Base-by-base conservation (phyloP, 768 basidiomycete species). In the Naematelia aurantialba region DNA sequence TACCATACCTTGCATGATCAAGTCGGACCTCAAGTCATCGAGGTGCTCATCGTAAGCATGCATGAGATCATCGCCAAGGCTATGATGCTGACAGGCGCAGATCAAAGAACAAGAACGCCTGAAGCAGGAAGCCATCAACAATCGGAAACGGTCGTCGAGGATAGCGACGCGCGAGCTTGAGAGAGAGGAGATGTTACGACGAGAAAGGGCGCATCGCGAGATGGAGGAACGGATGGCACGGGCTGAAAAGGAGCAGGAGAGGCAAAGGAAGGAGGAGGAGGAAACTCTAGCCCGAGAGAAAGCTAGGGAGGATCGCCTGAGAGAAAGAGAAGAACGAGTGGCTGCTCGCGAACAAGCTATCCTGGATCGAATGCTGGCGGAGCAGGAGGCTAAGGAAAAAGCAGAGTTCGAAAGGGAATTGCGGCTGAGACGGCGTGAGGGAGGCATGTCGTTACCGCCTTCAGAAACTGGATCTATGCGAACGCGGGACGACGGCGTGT, bases 91-190 rank as follows among this genome's bases (percentile, higher is more conserved):
- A 31, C 46, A 12, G 14, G 11, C 59, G 12, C 54, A 75, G 74
- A 68, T 63, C 44, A 75, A 74, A 47, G 76, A 77, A 55, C 64
- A 73, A 31, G 73, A 74, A 52, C 55, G 65, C 1, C 59, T 70
- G 21, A 60, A 88, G 52, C 87, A 89, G 61, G 87, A 88, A 63
- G 88, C 89, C 1, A 78, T 92, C 12, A 83, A 84, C 24, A 88
- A 89, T 60, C 85, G 92, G 59, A 96, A 97, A 75, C 87, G 92
- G 22, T 94, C 91, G 0, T 89, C 89, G 17, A 87, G 93, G 29
- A 85, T 96, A 58, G 88, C 89, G 2, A 78, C 86, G 39, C 87
- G 85, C 66, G 91, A 94, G 74, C 83, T 79, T 31, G 89, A 89
- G 75, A 85, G 84, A 53, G 72, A 72, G 31, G 72, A 91, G 74